Conservation (phyloP, 441 rosid genomes). For the Mallotus repandus region DNA sequence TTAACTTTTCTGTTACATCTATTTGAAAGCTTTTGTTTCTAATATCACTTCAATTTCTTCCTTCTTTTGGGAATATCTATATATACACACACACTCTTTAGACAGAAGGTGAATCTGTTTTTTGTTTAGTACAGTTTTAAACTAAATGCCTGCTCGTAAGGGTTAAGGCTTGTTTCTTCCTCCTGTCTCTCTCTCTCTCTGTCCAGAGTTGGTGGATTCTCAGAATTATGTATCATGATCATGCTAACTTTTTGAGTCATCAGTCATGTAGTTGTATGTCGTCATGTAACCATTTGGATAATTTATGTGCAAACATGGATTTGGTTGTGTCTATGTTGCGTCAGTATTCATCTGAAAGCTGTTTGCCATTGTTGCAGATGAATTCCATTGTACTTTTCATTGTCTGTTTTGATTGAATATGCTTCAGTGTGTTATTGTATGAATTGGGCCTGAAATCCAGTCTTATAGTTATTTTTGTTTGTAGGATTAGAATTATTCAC, state of each 20-base stretch:
- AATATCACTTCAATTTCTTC: not conserved
- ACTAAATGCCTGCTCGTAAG: not conserved
- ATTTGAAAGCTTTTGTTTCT: too few species aligned
- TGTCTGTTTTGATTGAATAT: not conserved
- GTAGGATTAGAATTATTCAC: not conserved
- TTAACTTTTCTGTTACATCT: not conserved
- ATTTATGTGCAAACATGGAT: not conserved
- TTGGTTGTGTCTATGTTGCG: not conserved
- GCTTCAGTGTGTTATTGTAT: not conserved
- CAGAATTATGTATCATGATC: not conserved
- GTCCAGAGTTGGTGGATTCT: too few species aligned
- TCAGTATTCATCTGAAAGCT: not conserved
- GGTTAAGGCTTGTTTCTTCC: not conserved
- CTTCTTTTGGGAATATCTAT: too few species aligned
- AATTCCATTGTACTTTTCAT: not conserved
- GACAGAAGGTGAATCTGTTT: not conserved
- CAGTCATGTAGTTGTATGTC: not conserved
- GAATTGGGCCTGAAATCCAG: not conserved
- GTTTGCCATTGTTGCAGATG: not conserved
- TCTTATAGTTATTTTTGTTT: not conserved
- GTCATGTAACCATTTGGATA: not conserved
- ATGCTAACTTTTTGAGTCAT: not conserved
- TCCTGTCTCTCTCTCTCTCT: not conserved
- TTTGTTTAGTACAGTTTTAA: not conserved
- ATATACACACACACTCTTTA: too few species aligned